Conservation (phyloP, 352 stramenopile genomes). For the Globisporangium cederbergense region DNA sequence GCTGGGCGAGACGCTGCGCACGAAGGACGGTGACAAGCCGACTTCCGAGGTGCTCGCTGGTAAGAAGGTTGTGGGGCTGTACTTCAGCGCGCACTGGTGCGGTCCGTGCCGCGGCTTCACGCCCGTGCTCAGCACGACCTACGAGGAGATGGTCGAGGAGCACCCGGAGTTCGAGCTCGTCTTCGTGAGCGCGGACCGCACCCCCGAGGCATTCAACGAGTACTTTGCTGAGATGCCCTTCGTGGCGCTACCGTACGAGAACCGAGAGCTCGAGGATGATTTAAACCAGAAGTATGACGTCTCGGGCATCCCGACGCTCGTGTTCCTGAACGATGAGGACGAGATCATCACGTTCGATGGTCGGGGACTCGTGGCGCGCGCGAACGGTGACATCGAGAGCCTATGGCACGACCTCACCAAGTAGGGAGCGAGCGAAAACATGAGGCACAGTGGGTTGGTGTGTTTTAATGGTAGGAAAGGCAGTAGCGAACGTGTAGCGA, state of each 20-base stretch:
- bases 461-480: no score
- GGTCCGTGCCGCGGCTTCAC: slow-evolving; percentile 93
- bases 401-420: slow-evolving; percentile 64
- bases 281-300: slow-evolving; percentile 84
- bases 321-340: slow-evolving; percentile 84
- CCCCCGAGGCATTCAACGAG: slow-evolving; percentile 72
- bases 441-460: no score
- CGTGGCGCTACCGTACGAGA: slow-evolving; percentile 91
- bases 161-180: slow-evolving; percentile 89
- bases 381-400: slow-evolving; percentile 64
- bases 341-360: slow-evolving; percentile 78
- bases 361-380: slow-evolving; percentile 67
- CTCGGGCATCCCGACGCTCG: slow-evolving; percentile 85
- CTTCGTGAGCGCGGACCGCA: slow-evolving; percentile 87
- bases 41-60: slow-evolving; percentile 58
- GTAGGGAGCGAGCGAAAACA: slow-evolving; percentile 21
- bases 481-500: no score
- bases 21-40: slow-evolving; percentile 70
- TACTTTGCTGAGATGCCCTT: slow-evolving; percentile 94
- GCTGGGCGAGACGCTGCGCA: slow-evolving; percentile 65
- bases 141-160: slow-evolving; percentile 87
- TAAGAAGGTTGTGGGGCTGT: slow-evolving; percentile 55
- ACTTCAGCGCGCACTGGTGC: slow-evolving; percentile 88
- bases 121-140: slow-evolving; percentile 88
- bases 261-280: slow-evolving; percentile 56